Base-by-base conservation (phyloP, 1,139 yeast species). In the Yamadazyma atmosphaerica region DNA sequence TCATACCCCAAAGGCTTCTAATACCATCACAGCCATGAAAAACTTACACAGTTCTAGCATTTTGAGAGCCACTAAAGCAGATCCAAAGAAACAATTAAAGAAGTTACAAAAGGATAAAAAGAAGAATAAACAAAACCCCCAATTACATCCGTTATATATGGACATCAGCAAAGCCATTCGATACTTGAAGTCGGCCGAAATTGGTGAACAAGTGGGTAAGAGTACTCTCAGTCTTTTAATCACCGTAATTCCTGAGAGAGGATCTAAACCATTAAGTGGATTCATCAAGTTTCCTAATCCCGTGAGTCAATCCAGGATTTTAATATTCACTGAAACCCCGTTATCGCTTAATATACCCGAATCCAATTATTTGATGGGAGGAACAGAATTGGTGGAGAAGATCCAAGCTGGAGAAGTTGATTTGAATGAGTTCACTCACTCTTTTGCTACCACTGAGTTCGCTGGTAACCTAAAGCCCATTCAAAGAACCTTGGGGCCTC, bases 391-490 rank as follows among this genome's bases (percentile, higher is more conserved):
- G 41, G 69, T 92, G 32, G 83, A 81, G 26, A 63, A 75, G 43
- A 81, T 89, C 44, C 65, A 71, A 39, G 61, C 68, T 7, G 92
- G 88, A 17, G 66, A 68, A 31, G 44, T 72, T 8, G 68, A 68
- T 21, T 65, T 87, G 33, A 74, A 77, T 49, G 47, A 38, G n/a
- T 84, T 83, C 54, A 89, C 89, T 54, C 84, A 82, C 54, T 82
- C 89, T 27, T 83, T 84, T 55, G 95, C 97, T 7, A 84, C 96
- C 2, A 85, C 95, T 2, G 96, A 88, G 36, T 78, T 88, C 46
- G 75, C 77, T 29, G 65, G 77, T 19, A 72, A 76, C 31, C 71
- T 92, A 50, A 76, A 74, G 45, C 71, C 76, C 38, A 68, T 88
- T 25, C 96, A 95, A 21, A 78, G 89, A 55, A 70, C 76, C 12